Conservation (phyloP, 768 basidiomycete species). For the Grammothele lineata region DNA sequence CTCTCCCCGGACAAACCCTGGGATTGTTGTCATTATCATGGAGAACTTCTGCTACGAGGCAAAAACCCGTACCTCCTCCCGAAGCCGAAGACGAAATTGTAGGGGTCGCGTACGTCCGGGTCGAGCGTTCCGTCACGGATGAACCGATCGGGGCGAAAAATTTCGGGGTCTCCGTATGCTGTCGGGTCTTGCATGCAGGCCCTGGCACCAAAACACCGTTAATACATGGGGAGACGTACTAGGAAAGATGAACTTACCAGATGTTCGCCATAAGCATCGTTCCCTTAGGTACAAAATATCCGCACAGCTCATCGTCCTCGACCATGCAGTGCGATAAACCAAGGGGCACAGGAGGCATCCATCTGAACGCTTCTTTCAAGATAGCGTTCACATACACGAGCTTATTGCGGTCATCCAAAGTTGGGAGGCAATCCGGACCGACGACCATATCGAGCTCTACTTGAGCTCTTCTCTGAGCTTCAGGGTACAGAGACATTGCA, state of each 20-base stretch:
- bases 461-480: not conserved
- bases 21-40: too few relatives aligned
- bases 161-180: constrained; percentile 9
- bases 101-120: constrained; percentile 9
- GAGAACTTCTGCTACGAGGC: not conserved
- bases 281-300: constrained; percentile 34
- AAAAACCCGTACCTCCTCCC: constrained; percentile 8
- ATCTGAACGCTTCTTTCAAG: constrained; percentile 15
- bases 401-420: not conserved
- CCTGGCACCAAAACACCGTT: not conserved
- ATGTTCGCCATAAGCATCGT: constrained; percentile 13
- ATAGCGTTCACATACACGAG: constrained; percentile 16
- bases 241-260: constrained; percentile 1
- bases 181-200: constrained; percentile 9
- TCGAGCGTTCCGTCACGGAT: constrained; percentile 12
- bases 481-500: not conserved
- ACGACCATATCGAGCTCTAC: not conserved
- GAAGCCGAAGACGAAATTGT: constrained; percentile 12
- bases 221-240: not conserved
- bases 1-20: constrained; percentile 17
- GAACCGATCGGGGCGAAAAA: constrained; percentile 15
- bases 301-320: constrained; percentile 36
- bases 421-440: not conserved
- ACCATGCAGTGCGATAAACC: constrained; percentile 27
- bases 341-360: constrained; percentile 8